Conservation (phyloP, 2,329 filamentous ascomycete species). For the Ophiocordyceps australis region DNA sequence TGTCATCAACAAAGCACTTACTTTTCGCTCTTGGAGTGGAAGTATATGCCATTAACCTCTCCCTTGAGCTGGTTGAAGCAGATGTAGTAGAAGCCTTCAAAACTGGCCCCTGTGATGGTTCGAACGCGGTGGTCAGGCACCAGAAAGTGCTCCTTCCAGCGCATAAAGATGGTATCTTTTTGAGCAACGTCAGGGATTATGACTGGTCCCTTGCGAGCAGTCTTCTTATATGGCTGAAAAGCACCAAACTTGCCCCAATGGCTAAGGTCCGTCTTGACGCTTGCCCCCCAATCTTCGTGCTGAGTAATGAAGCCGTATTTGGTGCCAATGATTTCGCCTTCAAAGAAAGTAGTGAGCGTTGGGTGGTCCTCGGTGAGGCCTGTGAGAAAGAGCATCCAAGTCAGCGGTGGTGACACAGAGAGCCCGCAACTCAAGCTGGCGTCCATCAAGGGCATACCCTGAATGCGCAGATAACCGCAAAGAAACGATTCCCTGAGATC, state of each 20-base stretch:
- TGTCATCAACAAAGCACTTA: conserved; percentile 28
- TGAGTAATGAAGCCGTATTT: conserved; percentile 90
- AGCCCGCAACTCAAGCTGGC: too few relatives aligned
- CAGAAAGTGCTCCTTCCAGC: conserved; percentile 97
- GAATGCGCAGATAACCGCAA: conserved; percentile 87
- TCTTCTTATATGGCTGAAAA: conserved; percentile 56
- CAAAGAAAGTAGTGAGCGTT: conserved; percentile 95
- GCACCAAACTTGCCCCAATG: conserved; percentile 87
- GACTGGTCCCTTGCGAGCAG: conserved; percentile 34
- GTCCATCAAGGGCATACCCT: too few relatives aligned
- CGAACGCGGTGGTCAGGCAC: conserved; percentile 87
- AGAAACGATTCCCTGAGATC: conserved; percentile 88
- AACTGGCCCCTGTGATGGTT: conserved; percentile 85
- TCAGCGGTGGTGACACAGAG: conserved; percentile 1
- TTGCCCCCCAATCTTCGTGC: conserved; percentile 82
- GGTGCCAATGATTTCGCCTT: conserved; percentile 90
- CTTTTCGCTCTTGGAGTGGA: conserved; percentile 96
- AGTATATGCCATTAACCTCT: conserved; percentile 85
- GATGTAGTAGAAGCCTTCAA: conserved; percentile 98
- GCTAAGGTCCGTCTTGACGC: conserved; percentile 73
- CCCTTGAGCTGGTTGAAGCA: conserved; percentile 90
- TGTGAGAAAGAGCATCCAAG: conserved; percentile 16
- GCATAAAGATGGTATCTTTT: conserved; percentile 87
- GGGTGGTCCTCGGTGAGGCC: conserved; percentile 90
- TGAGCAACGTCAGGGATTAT: conserved; percentile 54